Conservation (phyloP, 148 eudicot species). For the Amaranthus palmeri region DNA sequence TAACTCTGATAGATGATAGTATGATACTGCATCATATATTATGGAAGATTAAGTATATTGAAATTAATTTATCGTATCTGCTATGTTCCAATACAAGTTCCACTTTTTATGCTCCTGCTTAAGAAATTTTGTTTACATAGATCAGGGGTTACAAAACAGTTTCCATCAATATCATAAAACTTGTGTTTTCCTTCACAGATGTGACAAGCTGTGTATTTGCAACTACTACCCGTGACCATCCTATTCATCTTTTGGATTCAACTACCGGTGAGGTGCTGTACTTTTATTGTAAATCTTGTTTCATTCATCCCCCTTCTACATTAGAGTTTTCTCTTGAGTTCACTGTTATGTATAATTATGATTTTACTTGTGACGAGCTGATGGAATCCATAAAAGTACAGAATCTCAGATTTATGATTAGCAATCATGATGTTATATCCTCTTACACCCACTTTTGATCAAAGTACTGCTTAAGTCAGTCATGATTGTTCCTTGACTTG, state of each 20-base stretch:
- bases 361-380: not conserved
- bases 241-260: constrained; percentile 98
- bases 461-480: not conserved
- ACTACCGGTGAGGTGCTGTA: constrained; percentile 87
- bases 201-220: constrained; percentile 85
- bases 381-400: not conserved
- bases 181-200: constrained; percentile 46
- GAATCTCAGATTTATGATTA: not conserved
- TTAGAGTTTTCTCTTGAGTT: constrained; percentile 1
- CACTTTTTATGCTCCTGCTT: constrained; percentile 4
- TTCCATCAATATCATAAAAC: not conserved
- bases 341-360: not conserved
- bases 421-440: not conserved
- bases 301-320: not conserved
- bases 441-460: constrained; percentile 10
- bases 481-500: not conserved
- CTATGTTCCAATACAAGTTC: not conserved
- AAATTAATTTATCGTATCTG: not conserved
- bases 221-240: constrained; percentile 93
- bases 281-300: constrained; percentile 11
- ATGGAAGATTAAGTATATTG: not conserved
- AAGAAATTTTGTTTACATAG: not conserved
- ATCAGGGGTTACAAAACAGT: not conserved
- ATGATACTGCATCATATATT: too few species aligned
- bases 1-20: too few species aligned